Conservation (phyloP, 2,329 filamentous ascomycete species). For the Passalora sequoiae region DNA sequence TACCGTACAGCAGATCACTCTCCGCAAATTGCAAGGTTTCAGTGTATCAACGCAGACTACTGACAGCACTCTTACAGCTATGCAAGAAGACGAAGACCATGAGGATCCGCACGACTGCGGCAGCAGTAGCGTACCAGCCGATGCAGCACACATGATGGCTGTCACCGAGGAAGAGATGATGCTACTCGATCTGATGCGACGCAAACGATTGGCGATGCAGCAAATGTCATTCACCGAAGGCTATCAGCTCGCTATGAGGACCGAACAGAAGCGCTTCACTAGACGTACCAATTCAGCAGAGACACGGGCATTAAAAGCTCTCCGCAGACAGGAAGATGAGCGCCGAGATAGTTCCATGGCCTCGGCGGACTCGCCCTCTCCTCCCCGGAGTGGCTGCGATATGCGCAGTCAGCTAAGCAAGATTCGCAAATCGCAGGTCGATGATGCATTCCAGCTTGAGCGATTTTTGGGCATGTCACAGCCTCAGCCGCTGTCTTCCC, state of each 20-base stretch:
- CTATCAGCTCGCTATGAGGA: constrained; percentile 32
- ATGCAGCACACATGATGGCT: constrained; percentile 36
- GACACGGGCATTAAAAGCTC: constrained; percentile 21
- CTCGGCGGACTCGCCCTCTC: constrained; percentile 6
- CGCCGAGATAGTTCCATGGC: constrained; percentile 17
- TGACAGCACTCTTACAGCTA: constrained; percentile 9
- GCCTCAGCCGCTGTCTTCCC: constrained; percentile 16
- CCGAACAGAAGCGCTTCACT: constrained; percentile 30
- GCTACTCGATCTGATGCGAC: constrained; percentile 46
- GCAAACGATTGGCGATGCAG: constrained; percentile 45
- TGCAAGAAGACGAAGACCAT: neutral
- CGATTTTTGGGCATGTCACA: constrained; percentile 26
- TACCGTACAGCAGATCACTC: constrained; percentile 9
- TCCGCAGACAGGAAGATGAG: constrained; percentile 19
- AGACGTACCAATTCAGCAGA: constrained; percentile 22
- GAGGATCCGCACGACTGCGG: neutral
- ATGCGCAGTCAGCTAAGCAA: constrained; percentile 24
- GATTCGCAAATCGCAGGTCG: constrained; percentile 28
- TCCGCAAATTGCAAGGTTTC: constrained; percentile 16
- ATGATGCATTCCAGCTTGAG: constrained; percentile 27
- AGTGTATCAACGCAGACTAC: constrained; percentile 12
- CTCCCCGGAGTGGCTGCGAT: constrained; percentile 10
- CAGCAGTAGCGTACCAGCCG: constrained; percentile 4
- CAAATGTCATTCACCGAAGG: constrained; percentile 38
- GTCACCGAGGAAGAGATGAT: constrained; percentile 49